A percentile compares a stretch with the other conserved stretches of the same genome.
phyloP scores from a whole-genome alignment of 805 yeast species.

The Saccharomyces jurei region DNA sequence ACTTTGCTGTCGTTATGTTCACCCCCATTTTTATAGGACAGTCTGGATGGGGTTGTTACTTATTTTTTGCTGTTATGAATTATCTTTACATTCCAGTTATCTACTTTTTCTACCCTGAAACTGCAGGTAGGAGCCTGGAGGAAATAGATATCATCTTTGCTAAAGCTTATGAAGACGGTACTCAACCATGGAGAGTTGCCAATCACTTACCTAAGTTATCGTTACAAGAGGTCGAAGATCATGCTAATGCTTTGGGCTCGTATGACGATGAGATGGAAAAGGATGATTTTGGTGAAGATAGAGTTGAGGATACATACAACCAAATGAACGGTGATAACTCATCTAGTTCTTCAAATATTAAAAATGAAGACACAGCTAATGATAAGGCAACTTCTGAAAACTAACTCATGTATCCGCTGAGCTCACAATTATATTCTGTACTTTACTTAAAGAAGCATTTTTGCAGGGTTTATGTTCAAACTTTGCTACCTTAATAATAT shows the following conservation, averaged over 20 bases:
- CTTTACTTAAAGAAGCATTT: neutral
- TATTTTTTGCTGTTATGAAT: slow-evolving; percentile 61
- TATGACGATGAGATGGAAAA: slow-evolving; percentile 36
- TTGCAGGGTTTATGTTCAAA: neutral
- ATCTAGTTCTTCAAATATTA: neutral
- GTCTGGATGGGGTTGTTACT: slow-evolving; percentile 55
- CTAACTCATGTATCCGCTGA: neutral
- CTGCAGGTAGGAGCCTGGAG: slow-evolving; percentile 67
- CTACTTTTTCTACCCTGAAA: slow-evolving; percentile 67
- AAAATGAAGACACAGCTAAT: neutral
- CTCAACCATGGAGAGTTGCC: slow-evolving; percentile 53
- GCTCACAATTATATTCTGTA: neutral
- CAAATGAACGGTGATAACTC: neutral
- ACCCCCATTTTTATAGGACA: slow-evolving; percentile 49
- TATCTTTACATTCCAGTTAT: slow-evolving; percentile 53
- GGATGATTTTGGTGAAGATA: slow-evolving; percentile 18
- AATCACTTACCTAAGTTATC: slow-evolving; percentile 32
- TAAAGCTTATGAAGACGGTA: slow-evolving; percentile 41
- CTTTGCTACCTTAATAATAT: neutral
- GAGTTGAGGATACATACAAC: slow-evolving; percentile 7
- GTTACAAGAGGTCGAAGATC: slow-evolving; percentile 50
- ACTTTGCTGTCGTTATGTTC: slow-evolving; percentile 60
- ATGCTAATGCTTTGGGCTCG: slow-evolving; percentile 51
- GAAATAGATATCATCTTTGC: slow-evolving; percentile 57
- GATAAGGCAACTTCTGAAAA: neutral